Evolutionary conservation across 2,329 filamentous ascomycete species (phyloP).

Genomic region (Calonectria hawksworthii): DNA sequence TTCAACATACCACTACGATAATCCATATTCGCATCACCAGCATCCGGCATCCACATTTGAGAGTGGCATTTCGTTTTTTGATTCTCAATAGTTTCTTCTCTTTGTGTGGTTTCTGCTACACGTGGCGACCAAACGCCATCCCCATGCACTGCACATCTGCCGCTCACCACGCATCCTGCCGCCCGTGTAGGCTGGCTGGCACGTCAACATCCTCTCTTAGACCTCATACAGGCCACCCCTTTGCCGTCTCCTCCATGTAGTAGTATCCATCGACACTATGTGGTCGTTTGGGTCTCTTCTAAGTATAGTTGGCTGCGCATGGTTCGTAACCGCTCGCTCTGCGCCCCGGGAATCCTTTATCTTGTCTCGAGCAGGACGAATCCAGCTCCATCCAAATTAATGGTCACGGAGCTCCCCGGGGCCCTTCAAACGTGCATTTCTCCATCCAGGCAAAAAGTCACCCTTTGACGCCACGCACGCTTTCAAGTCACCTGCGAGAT

Average conservation of each 20-base stretch:
- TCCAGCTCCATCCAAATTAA: conserved; percentile 33
- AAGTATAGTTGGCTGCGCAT: conserved; percentile 42
- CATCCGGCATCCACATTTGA: conserved; percentile 6
- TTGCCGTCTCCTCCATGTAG: conserved; percentile 21
- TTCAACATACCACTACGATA: neutral
- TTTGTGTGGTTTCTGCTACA: conserved; percentile 45
- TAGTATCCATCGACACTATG: conserved; percentile 25
- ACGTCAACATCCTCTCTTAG: conserved; percentile 34
- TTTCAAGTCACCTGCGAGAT: conserved; percentile 41
- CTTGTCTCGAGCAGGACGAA: conserved; percentile 37
- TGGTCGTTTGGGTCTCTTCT: conserved; percentile 37
- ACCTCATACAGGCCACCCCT: conserved; percentile 27
- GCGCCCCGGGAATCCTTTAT: conserved; percentile 34
- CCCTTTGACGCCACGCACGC: conserved; percentile 31
- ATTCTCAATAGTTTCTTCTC: conserved; percentile 45
- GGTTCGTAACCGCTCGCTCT: conserved; percentile 39
- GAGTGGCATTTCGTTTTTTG: conserved; percentile 45
- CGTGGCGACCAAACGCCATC: conserved; percentile 41
- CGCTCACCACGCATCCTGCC: conserved; percentile 38
- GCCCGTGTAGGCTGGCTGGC: conserved; percentile 31
- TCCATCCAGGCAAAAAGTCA: conserved; percentile 25
- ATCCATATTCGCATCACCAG: conserved; percentile 12
- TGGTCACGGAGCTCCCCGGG: conserved; percentile 30
- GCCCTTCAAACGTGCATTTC: conserved; percentile 36
- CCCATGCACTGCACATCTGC: conserved; percentile 37